Base-by-base conservation (phyloP, 495 filamentous ascomycete genomes). In the Trichocladium uniseriatum region DNA sequence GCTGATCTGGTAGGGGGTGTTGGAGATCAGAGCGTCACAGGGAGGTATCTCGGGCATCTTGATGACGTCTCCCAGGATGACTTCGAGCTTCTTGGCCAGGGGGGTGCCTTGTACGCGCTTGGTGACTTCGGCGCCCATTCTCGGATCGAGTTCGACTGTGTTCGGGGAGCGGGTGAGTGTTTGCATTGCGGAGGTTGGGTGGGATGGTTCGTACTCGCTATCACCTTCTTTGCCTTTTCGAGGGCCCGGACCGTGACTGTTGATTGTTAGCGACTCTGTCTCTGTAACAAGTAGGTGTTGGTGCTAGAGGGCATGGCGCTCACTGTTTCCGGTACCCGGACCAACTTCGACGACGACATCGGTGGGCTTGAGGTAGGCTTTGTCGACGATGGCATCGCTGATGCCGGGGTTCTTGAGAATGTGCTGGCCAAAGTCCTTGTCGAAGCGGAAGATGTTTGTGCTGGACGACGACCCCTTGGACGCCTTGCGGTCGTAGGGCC, bases 341-440 rank as follows among this genome's bases (percentile, higher is more conserved):
- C 66, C 66, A 29, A 69, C 62, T 52, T 69, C 66, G 15, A 69
- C 64, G 3, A 79, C 69, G 6, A 83, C 80, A 70, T 95, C 91
- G 29, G 83, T 88, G 38, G 90, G 90, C 59, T 95, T 94, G 15
- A 97, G 78, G 48, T 79, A 78, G 21, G 91, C 87, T 69, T 97
- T 97, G 43, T 86, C 77, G 24, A 77, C 74, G 39, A 94, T 96
- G 20, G 84, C 83, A 63, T 89, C 81, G 15, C 89, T 87, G 49
- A 97, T 87, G 49, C 88, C 89, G 15, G 90, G 90, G 68, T 97
- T 96, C 70, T 94, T 95, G 57, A 97, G 76, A 46, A 97, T 87
- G 67, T 97, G 91, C 70, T 97, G 91, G 53, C 91, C 69, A 41
- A 63, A 66, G 49, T 72, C 69, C 51, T 70, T 71, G 63, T 71